Evolutionary conservation across 371 early-diverging fungal species (phyloP).

Genomic region (Umbelopsis sp.): DNA sequence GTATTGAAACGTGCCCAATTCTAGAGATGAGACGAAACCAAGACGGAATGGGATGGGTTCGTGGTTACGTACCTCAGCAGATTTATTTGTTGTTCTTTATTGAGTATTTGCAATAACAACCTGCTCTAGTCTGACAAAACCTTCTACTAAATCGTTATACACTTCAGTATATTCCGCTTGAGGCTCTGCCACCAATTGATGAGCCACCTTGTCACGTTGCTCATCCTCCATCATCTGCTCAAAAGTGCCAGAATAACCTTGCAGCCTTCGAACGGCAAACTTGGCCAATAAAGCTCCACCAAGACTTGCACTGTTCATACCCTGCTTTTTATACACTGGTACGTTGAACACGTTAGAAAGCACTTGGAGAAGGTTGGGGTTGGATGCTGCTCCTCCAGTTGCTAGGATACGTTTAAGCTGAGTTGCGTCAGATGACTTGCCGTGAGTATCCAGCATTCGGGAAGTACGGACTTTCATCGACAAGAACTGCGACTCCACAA

Average conservation of each 20-base stretch:
- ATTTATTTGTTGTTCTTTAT: conserved; percentile 17
- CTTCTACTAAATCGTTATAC: conserved; percentile 8
- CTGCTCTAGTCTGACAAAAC: conserved; percentile 11
- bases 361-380: conserved; percentile 57
- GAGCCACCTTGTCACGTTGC: conserved; percentile 18
- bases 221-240: conserved; percentile 41
- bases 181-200: conserved; percentile 16
- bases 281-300: conserved; percentile 54
- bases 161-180: not conserved
- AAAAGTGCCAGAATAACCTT: conserved; percentile 25
- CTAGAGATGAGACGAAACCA: no score
- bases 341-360: conserved; percentile 75
- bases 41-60: no score
- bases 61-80: not conserved
- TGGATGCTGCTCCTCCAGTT: conserved; percentile 80
- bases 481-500: conserved; percentile 78
- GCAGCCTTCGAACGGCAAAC: conserved; percentile 27
- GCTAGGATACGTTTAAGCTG: conserved; percentile 56
- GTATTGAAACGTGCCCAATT: no score
- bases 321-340: conserved; percentile 59
- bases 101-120: conserved; percentile 1
- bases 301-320: conserved; percentile 49
- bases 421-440: conserved; percentile 27
- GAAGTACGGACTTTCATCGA: conserved; percentile 65
- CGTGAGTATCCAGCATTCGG: conserved; percentile 41